A percentile compares a stretch with the other conserved stretches of the same genome.
These are phyloP conservation scores for Ilex aquifolium DNA, from an alignment of 257 asterid genomes.

Conservation along the genomic window DNA sequence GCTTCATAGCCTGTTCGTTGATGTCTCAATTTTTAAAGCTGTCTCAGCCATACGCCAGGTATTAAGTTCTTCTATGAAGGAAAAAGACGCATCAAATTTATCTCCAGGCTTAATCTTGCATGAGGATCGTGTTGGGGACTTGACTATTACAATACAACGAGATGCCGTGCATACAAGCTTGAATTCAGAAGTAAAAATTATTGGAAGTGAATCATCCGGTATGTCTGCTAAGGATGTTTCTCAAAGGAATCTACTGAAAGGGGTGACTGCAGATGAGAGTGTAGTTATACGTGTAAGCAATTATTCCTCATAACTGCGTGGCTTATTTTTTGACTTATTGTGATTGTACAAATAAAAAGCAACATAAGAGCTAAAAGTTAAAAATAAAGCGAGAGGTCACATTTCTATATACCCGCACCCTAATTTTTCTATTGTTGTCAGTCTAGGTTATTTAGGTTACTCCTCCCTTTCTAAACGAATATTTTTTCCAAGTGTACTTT, in stretches of 20 bases:
- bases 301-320: constrained; percentile 13
- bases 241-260: constrained; percentile 78
- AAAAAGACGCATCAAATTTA: constrained; percentile 22
- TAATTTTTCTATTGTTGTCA: too few species aligned
- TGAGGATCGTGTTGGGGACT: constrained; percentile 67
- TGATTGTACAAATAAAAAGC: too few species aligned
- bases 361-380: too few species aligned
- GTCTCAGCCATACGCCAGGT: constrained; percentile 75
- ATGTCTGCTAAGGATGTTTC: constrained; percentile 53
- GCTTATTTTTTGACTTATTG: not conserved
- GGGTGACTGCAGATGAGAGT: constrained; percentile 93
- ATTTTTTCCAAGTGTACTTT: too few species aligned
- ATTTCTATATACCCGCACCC: too few species aligned
- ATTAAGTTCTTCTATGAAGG: constrained; percentile 34
- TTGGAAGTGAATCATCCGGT: constrained; percentile 31
- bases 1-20: constrained; percentile 90
- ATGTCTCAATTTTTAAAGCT: constrained; percentile 74
- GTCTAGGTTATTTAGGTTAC: too few species aligned
- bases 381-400: too few species aligned
- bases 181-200: constrained; percentile 47
- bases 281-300: constrained; percentile 77
- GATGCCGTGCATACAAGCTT: constrained; percentile 57
- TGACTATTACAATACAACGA: constrained; percentile 57
- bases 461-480: too few species aligned
- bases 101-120: constrained; percentile 54